Evolutionary conservation across 1,284 basidiomycete species (phyloP).

Genomic region (Malassezia sp.): DNA sequence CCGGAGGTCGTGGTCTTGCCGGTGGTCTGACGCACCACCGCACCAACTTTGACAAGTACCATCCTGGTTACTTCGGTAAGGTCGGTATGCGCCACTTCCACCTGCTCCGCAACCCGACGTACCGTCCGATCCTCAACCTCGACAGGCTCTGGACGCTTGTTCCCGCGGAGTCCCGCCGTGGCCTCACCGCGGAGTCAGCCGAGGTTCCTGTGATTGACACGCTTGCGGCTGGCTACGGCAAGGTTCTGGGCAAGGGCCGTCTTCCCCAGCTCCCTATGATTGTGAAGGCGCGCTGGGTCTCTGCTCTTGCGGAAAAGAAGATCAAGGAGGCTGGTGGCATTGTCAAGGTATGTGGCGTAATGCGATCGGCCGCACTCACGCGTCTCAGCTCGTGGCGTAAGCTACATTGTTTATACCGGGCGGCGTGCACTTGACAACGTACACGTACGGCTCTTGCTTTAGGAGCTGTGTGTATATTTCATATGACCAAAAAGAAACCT

Average conservation of each 20-base stretch:
- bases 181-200: constrained; percentile 28
- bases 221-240: constrained; percentile 45
- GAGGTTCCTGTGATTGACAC: constrained; percentile 47
- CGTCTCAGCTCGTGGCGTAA: constrained; percentile 27
- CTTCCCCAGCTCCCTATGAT: constrained; percentile 43
- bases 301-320: constrained; percentile 46
- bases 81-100: constrained; percentile 91
- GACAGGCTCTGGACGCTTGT: constrained; percentile 47
- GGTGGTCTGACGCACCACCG: constrained; percentile 99
- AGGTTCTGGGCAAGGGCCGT: constrained; percentile 46
- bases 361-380: too few relatives aligned
- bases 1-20: constrained; percentile 99
- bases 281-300: constrained; percentile 47
- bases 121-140: constrained; percentile 83
- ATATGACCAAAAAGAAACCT: constrained; percentile 18
- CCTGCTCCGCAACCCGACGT: constrained; percentile 75
- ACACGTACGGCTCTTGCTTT: constrained; percentile 7
- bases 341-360: too few relatives aligned
- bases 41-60: constrained; percentile 50
- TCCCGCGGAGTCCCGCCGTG: constrained; percentile 41
- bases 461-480: constrained; percentile 12
- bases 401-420: not conserved
- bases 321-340: constrained; percentile 47
- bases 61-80: constrained; percentile 89
- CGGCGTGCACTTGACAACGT: constrained; percentile 3